Conservation (phyloP, 495 filamentous ascomycete genomes). For the Glonium stellatum region DNA sequence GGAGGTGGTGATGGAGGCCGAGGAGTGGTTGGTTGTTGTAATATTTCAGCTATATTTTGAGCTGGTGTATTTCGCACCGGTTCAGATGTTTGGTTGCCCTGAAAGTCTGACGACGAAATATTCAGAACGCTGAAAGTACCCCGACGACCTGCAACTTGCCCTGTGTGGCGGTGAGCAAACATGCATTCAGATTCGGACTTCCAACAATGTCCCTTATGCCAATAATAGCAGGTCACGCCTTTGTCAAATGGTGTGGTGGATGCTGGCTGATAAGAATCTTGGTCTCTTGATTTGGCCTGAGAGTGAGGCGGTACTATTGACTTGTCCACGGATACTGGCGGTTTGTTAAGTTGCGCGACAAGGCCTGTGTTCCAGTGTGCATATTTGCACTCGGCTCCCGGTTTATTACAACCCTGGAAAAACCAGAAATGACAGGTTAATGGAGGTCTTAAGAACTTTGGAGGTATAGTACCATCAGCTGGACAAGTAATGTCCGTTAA, state of each 20-base stretch:
- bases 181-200: constrained; percentile 2
- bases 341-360: neutral
- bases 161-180: constrained; percentile 4
- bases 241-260: neutral
- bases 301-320: neutral
- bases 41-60: neutral
- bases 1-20: neutral
- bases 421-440: constrained; percentile 17
- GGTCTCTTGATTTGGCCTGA: neutral
- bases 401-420: neutral
- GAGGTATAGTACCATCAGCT: constrained; percentile 11
- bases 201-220: neutral
- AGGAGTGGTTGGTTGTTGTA: neutral
- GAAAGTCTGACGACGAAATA: too few relatives aligned
- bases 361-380: constrained; percentile 2
- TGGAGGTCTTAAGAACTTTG: constrained; percentile 10
- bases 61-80: neutral
- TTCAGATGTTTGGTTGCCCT: neutral
- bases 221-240: constrained; percentile 13
- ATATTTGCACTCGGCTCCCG: neutral
- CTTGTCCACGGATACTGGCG: neutral
- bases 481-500: constrained; percentile 1
- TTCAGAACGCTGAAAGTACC: neutral
- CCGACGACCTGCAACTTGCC: neutral
- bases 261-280: neutral